Evolutionary conservation across 2,329 filamentous ascomycete species (phyloP).

Genomic region (Mycocentrospora acerina): DNA sequence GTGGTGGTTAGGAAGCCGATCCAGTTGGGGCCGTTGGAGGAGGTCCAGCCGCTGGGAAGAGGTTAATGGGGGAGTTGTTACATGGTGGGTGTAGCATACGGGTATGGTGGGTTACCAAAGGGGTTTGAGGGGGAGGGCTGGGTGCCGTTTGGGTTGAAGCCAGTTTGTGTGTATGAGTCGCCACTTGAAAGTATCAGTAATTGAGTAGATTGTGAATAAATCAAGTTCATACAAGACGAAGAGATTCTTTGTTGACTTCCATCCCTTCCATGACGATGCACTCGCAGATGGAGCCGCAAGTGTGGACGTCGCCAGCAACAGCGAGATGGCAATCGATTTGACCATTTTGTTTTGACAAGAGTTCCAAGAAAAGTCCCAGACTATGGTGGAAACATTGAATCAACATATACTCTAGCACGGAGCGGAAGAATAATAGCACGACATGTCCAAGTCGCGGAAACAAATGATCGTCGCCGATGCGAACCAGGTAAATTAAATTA

Average conservation of each 20-base stretch:
- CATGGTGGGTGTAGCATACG: constrained; percentile 22
- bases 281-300: constrained; percentile 21
- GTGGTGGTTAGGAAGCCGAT: constrained; percentile 48
- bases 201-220: background rate
- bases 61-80: constrained; percentile 3
- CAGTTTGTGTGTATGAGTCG: constrained; percentile 62
- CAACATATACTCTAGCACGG: constrained; percentile 11
- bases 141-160: constrained; percentile 56
- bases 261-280: constrained; percentile 34
- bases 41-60: constrained; percentile 32
- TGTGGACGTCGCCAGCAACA: constrained; percentile 21
- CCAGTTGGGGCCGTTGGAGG: constrained; percentile 56
- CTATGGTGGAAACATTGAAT: background rate
- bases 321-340: constrained; percentile 20
- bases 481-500: constrained; percentile 30
- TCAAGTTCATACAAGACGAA: constrained; percentile 34
- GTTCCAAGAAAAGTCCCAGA: background rate
- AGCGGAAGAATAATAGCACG: constrained; percentile 10
- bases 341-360: constrained; percentile 20
- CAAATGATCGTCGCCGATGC: constrained; percentile 14
- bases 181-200: constrained; percentile 44
- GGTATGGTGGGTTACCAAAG: constrained; percentile 62
- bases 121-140: constrained; percentile 58
- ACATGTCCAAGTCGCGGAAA: constrained; percentile 14
- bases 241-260: constrained; percentile 37